Evolutionary conservation across 2,329 filamentous ascomycete genomes (phyloP), one percentile per base, ranked within the genome.

Genomic region (Diplodia mutila): DNA sequence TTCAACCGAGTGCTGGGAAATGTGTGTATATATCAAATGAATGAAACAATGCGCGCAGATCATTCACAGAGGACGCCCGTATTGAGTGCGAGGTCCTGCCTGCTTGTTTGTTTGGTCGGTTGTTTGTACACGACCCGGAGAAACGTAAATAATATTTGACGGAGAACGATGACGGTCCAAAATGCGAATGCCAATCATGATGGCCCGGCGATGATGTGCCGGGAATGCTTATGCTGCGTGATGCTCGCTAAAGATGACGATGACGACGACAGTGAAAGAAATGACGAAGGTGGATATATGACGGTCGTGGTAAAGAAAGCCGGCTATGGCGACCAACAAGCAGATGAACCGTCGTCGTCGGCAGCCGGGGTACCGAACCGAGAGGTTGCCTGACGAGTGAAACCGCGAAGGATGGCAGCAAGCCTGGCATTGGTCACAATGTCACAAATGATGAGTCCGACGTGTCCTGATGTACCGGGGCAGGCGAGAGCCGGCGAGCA

Each of bases 181-280:
- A 21, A 61, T 21, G 55, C 23, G 23, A 46, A 61, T 46, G 34
- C 32, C 37, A 34, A 57, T 59, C 23, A 51, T 51, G 59, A 51
- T 6, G 9, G 25, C 4, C 48, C 9, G 21, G 48, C 29, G 29
- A 32, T 23, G 21, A 51, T 25, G 27, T 61, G 42, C 42, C 11
- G 11, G 4, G 9, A 48, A 48, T 32, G 55, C 55, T 61, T 49
- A 46, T 51, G 59, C 59, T 51, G 27, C 37, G 27, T 51, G n/a
- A 63, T 63, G n/a, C 27, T 63, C 46, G 59, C 59, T 51, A 63
- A 49, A 34, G 27, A 18, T 27, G 54, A 39, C 21, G 51, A 53
- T 23, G 25, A 59, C 25, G 21, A 59, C 11, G 54, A 42, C 21
- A n/a, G 32, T 23, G 29, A 29, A 21, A n/a, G 23, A 8, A 14